A percentile compares a stretch with the other conserved stretches of the same genome.
Evolutionary conservation across 192 early-diverging fungal genomes (phyloP).

Genomic region (Paraglomus brasilianum): DNA sequence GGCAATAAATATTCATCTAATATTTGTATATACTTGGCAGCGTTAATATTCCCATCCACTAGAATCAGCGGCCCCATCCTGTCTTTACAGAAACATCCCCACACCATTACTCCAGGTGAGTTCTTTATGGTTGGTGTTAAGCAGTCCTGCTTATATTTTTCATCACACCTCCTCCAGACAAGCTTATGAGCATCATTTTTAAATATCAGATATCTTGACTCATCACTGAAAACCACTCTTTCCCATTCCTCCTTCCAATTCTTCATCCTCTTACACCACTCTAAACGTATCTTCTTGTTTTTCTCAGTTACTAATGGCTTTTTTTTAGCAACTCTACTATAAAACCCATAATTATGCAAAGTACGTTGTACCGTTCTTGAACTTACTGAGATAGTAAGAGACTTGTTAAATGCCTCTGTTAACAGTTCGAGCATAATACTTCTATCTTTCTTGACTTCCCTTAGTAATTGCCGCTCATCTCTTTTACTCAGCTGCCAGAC

Average conservation of each 20-base stretch:
- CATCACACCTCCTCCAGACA: conserved; percentile 7
- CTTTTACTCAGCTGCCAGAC: too few species aligned
- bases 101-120: conserved; percentile 14
- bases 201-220: conserved; percentile 10
- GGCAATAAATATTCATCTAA: background rate
- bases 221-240: conserved; percentile 13
- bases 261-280: background rate
- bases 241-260: conserved; percentile 20
- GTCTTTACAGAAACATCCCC: background rate
- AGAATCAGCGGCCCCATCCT: background rate
- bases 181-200: conserved; percentile 3
- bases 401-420: too few species aligned
- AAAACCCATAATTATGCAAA: conserved; percentile 5
- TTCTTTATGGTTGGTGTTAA: too few species aligned
- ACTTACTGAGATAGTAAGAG: too few species aligned
- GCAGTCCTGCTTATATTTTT: background rate
- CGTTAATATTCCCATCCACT: background rate
- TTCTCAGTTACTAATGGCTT: conserved; percentile 12
- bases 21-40: background rate
- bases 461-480: too few species aligned
- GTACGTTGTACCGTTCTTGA: background rate
- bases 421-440: too few species aligned
- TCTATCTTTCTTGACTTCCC: too few species aligned
- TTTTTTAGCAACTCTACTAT: conserved; percentile 7
- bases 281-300: background rate